Base-by-base conservation (phyloP, 495 filamentous ascomycete genomes). In the Penicillium samsonianum region DNA sequence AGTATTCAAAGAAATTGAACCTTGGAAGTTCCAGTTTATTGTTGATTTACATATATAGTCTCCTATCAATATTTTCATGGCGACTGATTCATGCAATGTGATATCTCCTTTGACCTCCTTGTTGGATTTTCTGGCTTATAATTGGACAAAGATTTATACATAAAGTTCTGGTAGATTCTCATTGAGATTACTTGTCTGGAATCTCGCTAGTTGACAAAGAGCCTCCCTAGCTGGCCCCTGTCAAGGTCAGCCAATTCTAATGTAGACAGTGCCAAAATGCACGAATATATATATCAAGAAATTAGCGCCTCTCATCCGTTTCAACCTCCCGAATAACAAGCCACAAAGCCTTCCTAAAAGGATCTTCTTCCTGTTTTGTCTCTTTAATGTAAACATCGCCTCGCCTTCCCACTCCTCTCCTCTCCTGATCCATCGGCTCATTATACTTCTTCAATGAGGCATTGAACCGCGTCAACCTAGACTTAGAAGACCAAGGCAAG, bases 371-470 rank as follows among this genome's bases (percentile, higher is more conserved):
- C 38, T 8, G 38, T 12, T 14, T 38, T 11, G 3, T 9, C n/a
- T 46, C 48, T 2, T 52, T 30, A 12, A 9, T 17, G 16, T 25
- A 11, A 33, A 19, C 5, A 11, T 5, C 14, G 30, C 33, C 9
- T 22, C 26, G n/a, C 41, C 10, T 44, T 1, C 44, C 40, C 30
- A 17, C 35, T 7, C 22, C 33, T 25, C 33, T 30, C 23, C 16
- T 49, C 5, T 43, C 50, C 40, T 44, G 46, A 47, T 53, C 14
- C 12, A 12, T 33, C 20, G 53, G 33, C 17, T 52, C 26, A 50
- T 65, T 63, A 22, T 53, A 53, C 43, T 69, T 70, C 52, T 65
- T 70, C 35, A 70, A 50, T 9, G 62, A 57, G n/a, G 60, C 57
- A 45, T 70, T 70, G 22, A 70, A 70, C 1, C 64, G 52, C 2